Percentiles rank a stretch among this genome's conserved stretches.
These are phyloP conservation scores for Fagopyrum homotropicum DNA, from an alignment of 148 eudicot species.

Conservation along the genomic window DNA sequence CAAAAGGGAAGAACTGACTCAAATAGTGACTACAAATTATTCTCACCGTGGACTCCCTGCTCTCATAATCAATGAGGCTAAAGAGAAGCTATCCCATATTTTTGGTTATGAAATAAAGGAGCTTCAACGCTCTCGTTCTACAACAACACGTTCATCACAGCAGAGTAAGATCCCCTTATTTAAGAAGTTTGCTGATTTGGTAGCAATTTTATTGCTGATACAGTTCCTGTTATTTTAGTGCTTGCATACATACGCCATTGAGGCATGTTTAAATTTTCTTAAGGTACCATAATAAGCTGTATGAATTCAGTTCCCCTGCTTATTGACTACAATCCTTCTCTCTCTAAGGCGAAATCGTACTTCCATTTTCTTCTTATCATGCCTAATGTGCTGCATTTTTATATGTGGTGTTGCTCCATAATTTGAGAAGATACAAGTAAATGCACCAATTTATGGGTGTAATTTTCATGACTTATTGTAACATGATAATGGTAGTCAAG, in stretches of 20 bases:
- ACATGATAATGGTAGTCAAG: not conserved
- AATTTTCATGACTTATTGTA: not conserved
- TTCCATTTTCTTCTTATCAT: not conserved
- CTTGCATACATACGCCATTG: not conserved
- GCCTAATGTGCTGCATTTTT: not conserved
- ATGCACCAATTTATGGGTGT: not conserved
- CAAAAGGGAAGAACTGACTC: conserved; percentile 77
- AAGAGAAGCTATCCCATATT: conserved; percentile 48
- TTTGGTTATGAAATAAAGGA: conserved; percentile 93
- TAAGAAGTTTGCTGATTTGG: not conserved
- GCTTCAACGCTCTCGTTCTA: conserved; percentile 68
- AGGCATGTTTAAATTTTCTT: not conserved
- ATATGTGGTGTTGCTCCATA: not conserved
- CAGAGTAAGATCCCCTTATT: conserved; percentile 36
- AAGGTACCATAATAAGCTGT: not conserved
- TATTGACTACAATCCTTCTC: not conserved
- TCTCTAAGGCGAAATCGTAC: not conserved
- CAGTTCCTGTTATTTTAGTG: not conserved
- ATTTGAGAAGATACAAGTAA: not conserved
- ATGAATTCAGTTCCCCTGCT: not conserved
- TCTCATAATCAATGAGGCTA: conserved; percentile 74
- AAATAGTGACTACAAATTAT: conserved; percentile 65
- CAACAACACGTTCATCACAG: conserved; percentile 55
- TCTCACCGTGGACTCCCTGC: conserved; percentile 70
- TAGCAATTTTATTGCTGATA: not conserved